These are phyloP conservation scores for Paecilomyces sp. DNA, from an alignment of 2,329 filamentous ascomycete species.

Conservation along the genomic window DNA sequence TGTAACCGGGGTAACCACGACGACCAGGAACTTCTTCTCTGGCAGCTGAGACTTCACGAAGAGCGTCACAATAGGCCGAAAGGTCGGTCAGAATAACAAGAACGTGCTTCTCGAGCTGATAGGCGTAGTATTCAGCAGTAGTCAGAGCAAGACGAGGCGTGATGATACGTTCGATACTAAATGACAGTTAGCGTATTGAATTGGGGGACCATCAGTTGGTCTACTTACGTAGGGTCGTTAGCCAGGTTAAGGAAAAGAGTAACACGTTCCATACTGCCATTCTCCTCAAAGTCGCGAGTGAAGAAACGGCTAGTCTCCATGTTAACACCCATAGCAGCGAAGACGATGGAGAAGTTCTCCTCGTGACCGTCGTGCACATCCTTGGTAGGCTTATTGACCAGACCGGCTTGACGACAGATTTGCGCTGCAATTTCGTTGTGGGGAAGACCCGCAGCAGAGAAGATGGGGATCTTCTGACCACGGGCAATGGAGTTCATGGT, in stretches of 20 bases:
- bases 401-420: conserved; percentile 92
- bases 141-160: conserved; percentile 96
- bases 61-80: conserved; percentile 95
- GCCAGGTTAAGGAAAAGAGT: conserved; percentile 98
- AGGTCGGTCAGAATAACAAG: conserved; percentile 97
- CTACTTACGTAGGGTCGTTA: conserved; percentile 87
- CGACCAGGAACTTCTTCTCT: conserved; percentile 98
- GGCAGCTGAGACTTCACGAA: conserved; percentile 96
- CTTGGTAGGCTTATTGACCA: conserved; percentile 91
- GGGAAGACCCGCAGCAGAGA: conserved; percentile 94
- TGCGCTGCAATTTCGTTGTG: conserved; percentile 99
- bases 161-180: conserved; percentile 97
- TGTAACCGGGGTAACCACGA: conserved; percentile 99
- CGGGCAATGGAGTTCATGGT: conserved; percentile 98
- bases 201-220: background rate
- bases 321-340: conserved; percentile 99
- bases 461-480: conserved; percentile 99
- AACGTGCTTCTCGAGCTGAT: conserved; percentile 99
- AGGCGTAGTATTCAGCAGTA: conserved; percentile 98
- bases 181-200: conserved; percentile 6
- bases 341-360: conserved; percentile 99
- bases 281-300: conserved; percentile 97
- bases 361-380: conserved; percentile 93
- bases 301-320: conserved; percentile 98
- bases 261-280: conserved; percentile 93